phyloP scores from a whole-genome alignment of 768 basidiomycete genomes.

The Pisolithus orientalis region DNA sequence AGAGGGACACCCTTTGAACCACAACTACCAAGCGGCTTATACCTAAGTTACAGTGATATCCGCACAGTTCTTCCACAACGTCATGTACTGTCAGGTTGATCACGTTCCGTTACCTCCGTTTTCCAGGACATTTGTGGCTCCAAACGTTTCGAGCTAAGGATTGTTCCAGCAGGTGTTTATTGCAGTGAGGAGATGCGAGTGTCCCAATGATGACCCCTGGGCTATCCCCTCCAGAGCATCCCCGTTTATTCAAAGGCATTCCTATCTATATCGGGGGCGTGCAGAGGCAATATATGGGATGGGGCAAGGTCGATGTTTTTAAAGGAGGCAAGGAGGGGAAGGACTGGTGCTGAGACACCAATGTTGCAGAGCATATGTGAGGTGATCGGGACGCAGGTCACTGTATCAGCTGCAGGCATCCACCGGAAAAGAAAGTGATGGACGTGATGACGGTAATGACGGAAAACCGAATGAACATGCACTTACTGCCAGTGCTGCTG shows the following conservation, averaged over 20 bases:
- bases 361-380: conserved; percentile 22
- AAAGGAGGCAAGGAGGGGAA: conserved; percentile 5
- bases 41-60: too few relatives aligned
- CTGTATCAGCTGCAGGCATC: conserved; percentile 5
- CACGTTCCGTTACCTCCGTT: too few relatives aligned
- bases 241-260: conserved; percentile 24
- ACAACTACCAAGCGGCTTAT: too few relatives aligned
- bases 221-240: conserved; percentile 19
- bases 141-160: too few relatives aligned
- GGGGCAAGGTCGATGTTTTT: conserved; percentile 29
- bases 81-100: too few relatives aligned
- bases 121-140: too few relatives aligned
- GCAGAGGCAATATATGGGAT: conserved; percentile 29
- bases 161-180: too few relatives aligned
- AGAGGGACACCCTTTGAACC: too few relatives aligned
- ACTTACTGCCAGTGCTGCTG: neutral
- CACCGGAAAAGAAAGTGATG: neutral
- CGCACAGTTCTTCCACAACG: too few relatives aligned
- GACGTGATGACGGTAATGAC: neutral
- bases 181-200: too few relatives aligned
- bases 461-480: neutral
- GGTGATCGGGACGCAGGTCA: conserved; percentile 28
- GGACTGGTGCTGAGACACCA: conserved; percentile 13
- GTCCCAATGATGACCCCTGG: too few relatives aligned
- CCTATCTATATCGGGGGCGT: neutral